Base-by-base conservation (phyloP, 768 basidiomycete species). In the Rhodotorula kratochvilovae region DNA sequence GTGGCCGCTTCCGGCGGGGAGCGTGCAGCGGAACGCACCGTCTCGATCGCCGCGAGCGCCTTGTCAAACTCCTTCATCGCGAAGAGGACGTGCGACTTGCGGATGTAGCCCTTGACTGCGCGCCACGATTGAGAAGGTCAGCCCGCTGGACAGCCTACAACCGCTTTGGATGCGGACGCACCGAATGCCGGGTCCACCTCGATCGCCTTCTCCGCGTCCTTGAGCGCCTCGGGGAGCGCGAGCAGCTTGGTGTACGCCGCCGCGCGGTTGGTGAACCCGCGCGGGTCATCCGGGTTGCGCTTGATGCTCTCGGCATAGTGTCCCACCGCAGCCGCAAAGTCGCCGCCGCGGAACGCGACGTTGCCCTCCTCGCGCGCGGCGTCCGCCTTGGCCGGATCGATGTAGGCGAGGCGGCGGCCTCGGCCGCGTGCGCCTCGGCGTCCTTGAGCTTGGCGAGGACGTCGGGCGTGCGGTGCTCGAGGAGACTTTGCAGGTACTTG, bases 201-300 rank as follows among this genome's bases (percentile, higher is more conserved):
- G 84, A 98, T 92, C 35, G 96, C 92, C 80, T 90, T 87, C 66
- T 99, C 87, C 50, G 88, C 91, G 78, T 99, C 96, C 81, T 98
- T 98, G 78, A 98, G 85, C 2, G 94, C 96, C 80, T 99, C 96
- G 19, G 93, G 90, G 42, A 98, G 82, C 2, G 96, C 96, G 54
- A 86, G 86, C 51, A 99, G 87, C 83, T 98, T 98, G 82, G 89
- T 91, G 83, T 96, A 97, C 33, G 92, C 94, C 39, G 92, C 89
- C n/a, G 96, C 92, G 60, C 96, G 89, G 83, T 99, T 99, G 81
- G 95, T 98, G 84, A 97, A 99, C 16, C 91, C 93, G 74, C 89
- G 85, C 23, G 95, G 86, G 79, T 99, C 96, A 48, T 81, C 80
- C 53, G 96, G 95, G 77, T 91, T 88, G 61, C 96, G 89, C 83